Evolutionary conservation across 2,329 filamentous ascomycete species (phyloP).

Genomic region (Stylonectria norvegica): DNA sequence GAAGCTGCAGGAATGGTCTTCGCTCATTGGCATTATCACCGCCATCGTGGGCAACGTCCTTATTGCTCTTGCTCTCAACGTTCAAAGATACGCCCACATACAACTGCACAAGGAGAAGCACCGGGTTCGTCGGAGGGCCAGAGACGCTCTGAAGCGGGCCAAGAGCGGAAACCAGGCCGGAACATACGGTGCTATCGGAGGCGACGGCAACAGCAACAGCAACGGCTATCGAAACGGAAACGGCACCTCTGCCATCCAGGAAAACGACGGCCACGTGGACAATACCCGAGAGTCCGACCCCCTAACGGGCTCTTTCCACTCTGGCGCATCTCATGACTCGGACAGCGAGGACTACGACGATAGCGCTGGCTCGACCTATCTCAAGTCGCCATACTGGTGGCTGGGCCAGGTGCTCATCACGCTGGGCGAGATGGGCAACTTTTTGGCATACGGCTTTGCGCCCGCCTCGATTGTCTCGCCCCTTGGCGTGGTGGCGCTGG

Average conservation of each 20-base stretch:
- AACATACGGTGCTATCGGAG: constrained; percentile 35
- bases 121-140: constrained; percentile 53
- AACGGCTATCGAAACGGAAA: constrained; percentile 22
- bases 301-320: constrained; percentile 49
- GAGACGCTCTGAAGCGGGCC: constrained; percentile 49
- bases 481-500: constrained; percentile 89
- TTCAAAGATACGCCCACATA: constrained; percentile 93
- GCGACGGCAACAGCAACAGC: constrained; percentile 11
- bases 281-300: constrained; percentile 47
- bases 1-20: constrained; percentile 73
- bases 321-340: constrained; percentile 29
- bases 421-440: constrained; percentile 91
- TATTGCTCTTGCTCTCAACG: constrained; percentile 93
- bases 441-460: constrained; percentile 94
- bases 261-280: constrained; percentile 34
- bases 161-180: constrained; percentile 29
- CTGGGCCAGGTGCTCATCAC: constrained; percentile 88
- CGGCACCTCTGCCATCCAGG: constrained; percentile 4
- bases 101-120: constrained; percentile 70
- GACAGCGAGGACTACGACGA: constrained; percentile 26
- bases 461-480: constrained; percentile 97
- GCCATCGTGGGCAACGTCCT: constrained; percentile 90
- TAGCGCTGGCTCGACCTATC: constrained; percentile 64
- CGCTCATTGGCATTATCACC: constrained; percentile 88
- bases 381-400: constrained; percentile 96